Conservation (phyloP, 371 early-diverging fungal species). For the Mucor lusitanicus region DNA sequence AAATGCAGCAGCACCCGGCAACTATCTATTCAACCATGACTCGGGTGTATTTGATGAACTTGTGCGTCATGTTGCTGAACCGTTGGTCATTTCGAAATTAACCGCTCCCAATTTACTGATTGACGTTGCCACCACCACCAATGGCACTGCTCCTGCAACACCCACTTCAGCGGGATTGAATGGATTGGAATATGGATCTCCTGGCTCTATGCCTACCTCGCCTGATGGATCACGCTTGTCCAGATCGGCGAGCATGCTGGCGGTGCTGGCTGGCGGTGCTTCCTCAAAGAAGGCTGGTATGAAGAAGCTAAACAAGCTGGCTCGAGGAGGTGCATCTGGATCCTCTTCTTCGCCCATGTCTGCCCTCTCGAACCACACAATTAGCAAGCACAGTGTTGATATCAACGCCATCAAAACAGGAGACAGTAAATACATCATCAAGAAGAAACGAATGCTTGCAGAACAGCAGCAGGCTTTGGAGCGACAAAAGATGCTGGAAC, state of each 20-base stretch:
- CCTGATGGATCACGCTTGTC: constrained; percentile 6
- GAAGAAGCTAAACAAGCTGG: constrained; percentile 9
- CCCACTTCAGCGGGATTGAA: constrained; percentile 7
- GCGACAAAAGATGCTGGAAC: constrained; percentile 11
- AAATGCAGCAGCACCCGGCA: constrained; percentile 46
- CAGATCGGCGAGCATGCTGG: constrained; percentile 35
- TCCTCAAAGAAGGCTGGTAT: constrained; percentile 12
- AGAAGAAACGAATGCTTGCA: constrained; percentile 19
- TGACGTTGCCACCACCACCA: constrained; percentile 29
- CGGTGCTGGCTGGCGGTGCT: constrained; percentile 34
- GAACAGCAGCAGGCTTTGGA: constrained; percentile 12
- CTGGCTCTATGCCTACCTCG: constrained; percentile 14
- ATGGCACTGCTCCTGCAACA: constrained; percentile 9
- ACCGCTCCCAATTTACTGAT: constrained; percentile 46
- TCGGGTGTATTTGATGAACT: constrained; percentile 39
- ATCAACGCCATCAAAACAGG: constrained; percentile 21
- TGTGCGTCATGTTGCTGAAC: constrained; percentile 36
- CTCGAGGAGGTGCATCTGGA: background rate
- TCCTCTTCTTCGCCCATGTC: constrained; percentile 6
- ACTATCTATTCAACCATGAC: constrained; percentile 36
- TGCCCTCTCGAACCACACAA: background rate
- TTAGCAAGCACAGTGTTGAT: constrained; percentile 20
- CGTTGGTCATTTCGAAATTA: constrained; percentile 39
- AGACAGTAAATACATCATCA: constrained; percentile 25
- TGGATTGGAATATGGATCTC: constrained; percentile 1